A percentile compares a stretch with the other conserved stretches of the same genome.
phyloP scores from a whole-genome alignment of 768 basidiomycete species.

The Hortiboletus campestris region DNA sequence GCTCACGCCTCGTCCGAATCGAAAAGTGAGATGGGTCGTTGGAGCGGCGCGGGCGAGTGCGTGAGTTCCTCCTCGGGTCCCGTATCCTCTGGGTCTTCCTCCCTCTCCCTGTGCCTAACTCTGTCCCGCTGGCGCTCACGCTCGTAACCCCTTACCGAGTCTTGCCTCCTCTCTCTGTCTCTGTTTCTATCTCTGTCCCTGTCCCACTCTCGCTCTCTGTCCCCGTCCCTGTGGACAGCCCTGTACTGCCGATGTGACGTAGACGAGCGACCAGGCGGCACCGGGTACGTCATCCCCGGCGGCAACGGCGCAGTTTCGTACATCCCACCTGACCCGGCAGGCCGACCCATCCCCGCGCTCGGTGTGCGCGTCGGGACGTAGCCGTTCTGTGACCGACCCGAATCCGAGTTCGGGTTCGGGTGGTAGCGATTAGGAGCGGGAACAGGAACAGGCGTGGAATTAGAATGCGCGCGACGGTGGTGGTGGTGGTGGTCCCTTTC shows the following conservation, averaged over 20 bases:
- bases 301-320: slow-evolving; percentile 30
- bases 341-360: slow-evolving; percentile 8
- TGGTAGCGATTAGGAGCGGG: too few species aligned
- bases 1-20: slow-evolving; percentile 23
- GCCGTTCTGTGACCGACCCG: neutral
- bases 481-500: neutral
- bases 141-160: slow-evolving; percentile 1
- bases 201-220: neutral
- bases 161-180: neutral
- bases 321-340: neutral
- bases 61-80: slow-evolving; percentile 10
- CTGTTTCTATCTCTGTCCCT: neutral
- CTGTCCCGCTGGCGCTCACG: neutral
- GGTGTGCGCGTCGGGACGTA: slow-evolving; percentile 13
- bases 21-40: slow-evolving; percentile 32
- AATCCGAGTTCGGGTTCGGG: neutral
- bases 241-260: slow-evolving; percentile 22
- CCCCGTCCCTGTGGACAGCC: neutral
- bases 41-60: slow-evolving; percentile 28
- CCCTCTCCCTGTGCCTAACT: neutral
- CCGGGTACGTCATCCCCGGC: slow-evolving; percentile 26
- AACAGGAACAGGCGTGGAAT: neutral
- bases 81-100: slow-evolving; percentile 6
- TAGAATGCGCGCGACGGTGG: neutral
- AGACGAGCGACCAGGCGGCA: slow-evolving; percentile 22